Percentiles rank a stretch among this genome's conserved stretches.
Evolutionary conservation across 495 filamentous ascomycete genomes (phyloP).

Genomic region (Talaromyces stipitatus): DNA sequence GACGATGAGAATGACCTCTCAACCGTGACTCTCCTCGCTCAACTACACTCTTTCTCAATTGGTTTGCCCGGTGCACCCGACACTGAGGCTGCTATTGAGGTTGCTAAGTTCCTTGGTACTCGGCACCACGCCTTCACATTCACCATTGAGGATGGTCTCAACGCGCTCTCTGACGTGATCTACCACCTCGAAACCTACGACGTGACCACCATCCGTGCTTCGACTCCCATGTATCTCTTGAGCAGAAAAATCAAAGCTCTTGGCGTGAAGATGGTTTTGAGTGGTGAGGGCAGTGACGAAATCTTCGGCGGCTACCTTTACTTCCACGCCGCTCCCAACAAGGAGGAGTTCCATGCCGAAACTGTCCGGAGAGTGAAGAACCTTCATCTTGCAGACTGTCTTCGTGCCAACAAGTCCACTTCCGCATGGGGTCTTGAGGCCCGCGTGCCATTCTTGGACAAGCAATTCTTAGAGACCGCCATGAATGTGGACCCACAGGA

Average conservation of each 20-base stretch:
- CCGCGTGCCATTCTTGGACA: constrained; percentile 96
- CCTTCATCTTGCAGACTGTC: constrained; percentile 88
- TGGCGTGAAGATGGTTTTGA: constrained; percentile 98
- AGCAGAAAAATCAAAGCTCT: constrained; percentile 98
- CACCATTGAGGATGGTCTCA: constrained; percentile 91
- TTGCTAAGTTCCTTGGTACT: constrained; percentile 91
- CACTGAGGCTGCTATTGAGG: constrained; percentile 77
- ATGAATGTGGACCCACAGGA: constrained; percentile 92
- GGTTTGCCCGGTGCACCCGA: constrained; percentile 88
- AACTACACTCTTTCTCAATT: constrained; percentile 97
- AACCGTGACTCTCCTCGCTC: constrained; percentile 84
- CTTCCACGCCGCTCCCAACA: constrained; percentile 89
- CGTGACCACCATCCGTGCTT: constrained; percentile 96
- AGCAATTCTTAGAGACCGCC: constrained; percentile 80
- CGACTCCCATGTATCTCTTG: constrained; percentile 96
- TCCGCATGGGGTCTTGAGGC: constrained; percentile 98
- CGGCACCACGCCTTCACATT: constrained; percentile 98
- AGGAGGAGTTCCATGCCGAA: constrained; percentile 87
- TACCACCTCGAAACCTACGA: constrained; percentile 97
- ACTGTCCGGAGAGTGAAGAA: constrained; percentile 89
- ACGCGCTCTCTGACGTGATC: constrained; percentile 94
- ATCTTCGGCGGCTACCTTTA: constrained; percentile 98
- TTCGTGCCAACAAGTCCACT: constrained; percentile 97
- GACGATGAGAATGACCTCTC: constrained; percentile 83
- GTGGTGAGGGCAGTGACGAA: constrained; percentile 93